These are phyloP conservation scores for Phytophthora citrophthora DNA, from an alignment of 352 stramenopile species.

Conservation along the genomic window DNA sequence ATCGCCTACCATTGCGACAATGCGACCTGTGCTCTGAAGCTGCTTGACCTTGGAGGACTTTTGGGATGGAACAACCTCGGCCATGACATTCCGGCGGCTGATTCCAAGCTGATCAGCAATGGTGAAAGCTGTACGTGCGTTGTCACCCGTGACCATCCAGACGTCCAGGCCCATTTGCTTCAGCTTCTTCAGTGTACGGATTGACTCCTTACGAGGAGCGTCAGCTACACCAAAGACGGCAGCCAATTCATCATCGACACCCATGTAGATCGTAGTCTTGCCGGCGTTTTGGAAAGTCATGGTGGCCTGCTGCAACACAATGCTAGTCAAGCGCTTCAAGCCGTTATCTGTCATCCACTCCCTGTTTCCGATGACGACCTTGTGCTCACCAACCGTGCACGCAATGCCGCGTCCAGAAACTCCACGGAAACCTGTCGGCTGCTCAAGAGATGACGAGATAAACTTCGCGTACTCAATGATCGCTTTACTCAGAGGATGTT, in stretches of 20 bases:
- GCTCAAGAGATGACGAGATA: conserved; percentile 75
- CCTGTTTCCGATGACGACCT: conserved; percentile 93
- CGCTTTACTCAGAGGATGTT: conserved; percentile 95
- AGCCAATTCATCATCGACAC: conserved; percentile 80
- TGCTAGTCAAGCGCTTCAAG: conserved; percentile 72
- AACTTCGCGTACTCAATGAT: conserved; percentile 93
- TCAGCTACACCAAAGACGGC: conserved; percentile 89
- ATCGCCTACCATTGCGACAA: conserved; percentile 97
- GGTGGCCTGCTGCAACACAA: conserved; percentile 76
- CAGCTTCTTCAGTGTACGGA: conserved; percentile 91
- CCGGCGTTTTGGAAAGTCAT: conserved; percentile 89
- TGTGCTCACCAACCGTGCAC: conserved; percentile 70
- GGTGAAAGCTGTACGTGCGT: conserved; percentile 92
- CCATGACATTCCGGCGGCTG: conserved; percentile 92
- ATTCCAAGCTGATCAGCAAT: conserved; percentile 96
- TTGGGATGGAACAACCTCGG: conserved; percentile 95
- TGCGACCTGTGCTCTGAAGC: conserved; percentile 87
- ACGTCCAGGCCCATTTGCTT: conserved; percentile 93
- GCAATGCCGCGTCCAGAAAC: conserved; percentile 91
- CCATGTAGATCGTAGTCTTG: conserved; percentile 96
- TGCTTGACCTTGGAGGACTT: conserved; percentile 95
- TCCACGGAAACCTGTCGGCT: conserved; percentile 78
- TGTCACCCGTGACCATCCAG: conserved; percentile 99
- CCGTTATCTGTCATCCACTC: conserved; percentile 88
- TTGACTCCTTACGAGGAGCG: conserved; percentile 91